A percentile compares a stretch with the other conserved stretches of the same genome.
Evolutionary conservation across 768 basidiomycete genomes (phyloP).

Genomic region (Russula sp.): DNA sequence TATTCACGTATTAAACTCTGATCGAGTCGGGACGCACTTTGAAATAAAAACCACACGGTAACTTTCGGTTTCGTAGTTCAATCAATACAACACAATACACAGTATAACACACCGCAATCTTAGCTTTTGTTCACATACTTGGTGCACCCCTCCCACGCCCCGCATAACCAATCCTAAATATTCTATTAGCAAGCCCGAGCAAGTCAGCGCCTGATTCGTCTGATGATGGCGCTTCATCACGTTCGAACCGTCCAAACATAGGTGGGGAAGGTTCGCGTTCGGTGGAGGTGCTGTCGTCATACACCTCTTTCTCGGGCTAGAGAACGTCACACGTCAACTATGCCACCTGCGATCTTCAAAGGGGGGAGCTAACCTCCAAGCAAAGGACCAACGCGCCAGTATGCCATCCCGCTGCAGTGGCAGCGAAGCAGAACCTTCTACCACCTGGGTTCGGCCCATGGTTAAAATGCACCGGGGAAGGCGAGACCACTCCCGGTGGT

Average conservation of each 20-base stretch:
- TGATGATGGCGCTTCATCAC: conserved; percentile 15
- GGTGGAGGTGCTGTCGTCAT: conserved; percentile 31
- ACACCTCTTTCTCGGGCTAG: conserved; percentile 40
- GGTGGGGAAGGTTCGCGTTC: conserved; percentile 14
- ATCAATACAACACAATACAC: not conserved
- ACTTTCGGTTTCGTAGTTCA: not conserved
- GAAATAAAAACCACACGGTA: not conserved
- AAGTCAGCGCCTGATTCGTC: conserved; percentile 23
- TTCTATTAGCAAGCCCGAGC: conserved; percentile 29
- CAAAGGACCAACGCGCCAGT: conserved; percentile 86
- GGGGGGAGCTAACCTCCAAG: conserved; percentile 53
- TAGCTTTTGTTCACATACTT: not conserved
- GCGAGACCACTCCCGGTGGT: conserved; percentile 51
- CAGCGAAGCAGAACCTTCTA: conserved; percentile 69
- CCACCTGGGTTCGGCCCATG: conserved; percentile 44
- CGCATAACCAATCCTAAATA: conserved; percentile 58
- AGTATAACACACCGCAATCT: not conserved
- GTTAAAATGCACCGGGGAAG: conserved; percentile 73
- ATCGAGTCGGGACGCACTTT: not conserved
- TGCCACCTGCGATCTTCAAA: not conserved
- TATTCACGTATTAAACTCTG: too few species aligned
- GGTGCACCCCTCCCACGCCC: conserved; percentile 44
- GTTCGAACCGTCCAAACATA: conserved; percentile 38
- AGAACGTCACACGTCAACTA: conserved; percentile 3
- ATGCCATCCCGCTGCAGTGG: conserved; percentile 89